Percentiles rank a stretch among this genome's conserved stretches.
These are phyloP conservation scores for Juncus inflexus DNA, from an alignment of 176 grass and related monocot species.

Conservation along the genomic window DNA sequence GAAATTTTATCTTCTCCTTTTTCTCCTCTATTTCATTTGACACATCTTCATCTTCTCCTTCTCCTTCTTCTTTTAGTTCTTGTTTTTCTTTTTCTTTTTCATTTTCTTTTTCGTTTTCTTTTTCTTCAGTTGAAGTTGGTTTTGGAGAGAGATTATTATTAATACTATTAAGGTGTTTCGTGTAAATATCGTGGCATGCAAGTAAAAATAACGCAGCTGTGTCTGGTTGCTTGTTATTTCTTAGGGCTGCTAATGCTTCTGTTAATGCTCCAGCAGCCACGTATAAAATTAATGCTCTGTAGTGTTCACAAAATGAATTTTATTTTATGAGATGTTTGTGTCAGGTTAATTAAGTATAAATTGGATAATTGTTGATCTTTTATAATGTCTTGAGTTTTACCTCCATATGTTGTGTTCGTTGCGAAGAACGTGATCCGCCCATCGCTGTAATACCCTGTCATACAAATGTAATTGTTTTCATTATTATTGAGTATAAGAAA, in stretches of 20 bases:
- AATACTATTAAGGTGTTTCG: constrained; percentile 33
- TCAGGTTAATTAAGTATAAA: constrained; percentile 6
- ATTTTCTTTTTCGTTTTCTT: too few relatives aligned
- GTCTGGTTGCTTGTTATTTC: constrained; percentile 70
- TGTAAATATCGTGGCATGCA: constrained; percentile 89
- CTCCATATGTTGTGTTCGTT: constrained; percentile 97
- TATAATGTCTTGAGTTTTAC: constrained; percentile 34
- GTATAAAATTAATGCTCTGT: constrained; percentile 81
- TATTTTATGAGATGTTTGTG: constrained; percentile 5
- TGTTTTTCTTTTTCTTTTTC: too few relatives aligned
- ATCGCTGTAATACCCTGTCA: constrained; percentile 79
- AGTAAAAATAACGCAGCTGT: constrained; percentile 86
- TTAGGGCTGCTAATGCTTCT: constrained; percentile 75
- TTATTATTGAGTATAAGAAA: constrained; percentile 10
- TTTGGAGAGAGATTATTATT: neutral
- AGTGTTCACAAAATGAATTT: constrained; percentile 16
- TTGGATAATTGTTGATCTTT: neutral
- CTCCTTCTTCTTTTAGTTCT: neutral
- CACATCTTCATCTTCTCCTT: constrained; percentile 21
- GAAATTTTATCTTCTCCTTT: constrained; percentile 53
- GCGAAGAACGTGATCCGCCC: constrained; percentile 83
- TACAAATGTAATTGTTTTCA: constrained; percentile 12
- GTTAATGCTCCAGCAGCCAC: constrained; percentile 83
- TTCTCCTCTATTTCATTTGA: constrained; percentile 14
- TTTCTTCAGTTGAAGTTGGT: too few relatives aligned